Conservation (phyloP, 495 filamentous ascomycete species). For the Aspergillus saccharolyticus region DNA sequence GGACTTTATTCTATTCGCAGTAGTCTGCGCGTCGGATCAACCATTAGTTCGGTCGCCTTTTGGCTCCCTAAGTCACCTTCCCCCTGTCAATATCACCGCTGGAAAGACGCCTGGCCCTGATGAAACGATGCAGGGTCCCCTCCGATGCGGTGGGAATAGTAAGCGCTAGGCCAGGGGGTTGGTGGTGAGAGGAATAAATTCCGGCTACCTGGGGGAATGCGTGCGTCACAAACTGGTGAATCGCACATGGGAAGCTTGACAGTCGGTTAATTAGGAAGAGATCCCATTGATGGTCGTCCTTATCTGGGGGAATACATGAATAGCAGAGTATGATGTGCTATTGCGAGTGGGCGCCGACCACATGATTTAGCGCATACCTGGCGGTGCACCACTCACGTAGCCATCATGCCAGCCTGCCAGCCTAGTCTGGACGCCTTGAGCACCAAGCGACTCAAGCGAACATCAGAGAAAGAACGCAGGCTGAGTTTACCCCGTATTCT, state of each 20-base stretch:
- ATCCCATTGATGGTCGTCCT: too few species aligned
- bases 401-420: neutral
- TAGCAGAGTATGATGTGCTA: neutral
- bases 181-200: neutral
- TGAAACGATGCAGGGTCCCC: conserved; percentile 18
- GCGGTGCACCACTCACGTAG: neutral
- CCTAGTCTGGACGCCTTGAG: neutral
- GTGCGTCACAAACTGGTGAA: neutral
- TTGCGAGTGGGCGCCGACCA: neutral
- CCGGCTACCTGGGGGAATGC: neutral
- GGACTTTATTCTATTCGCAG: conserved; percentile 8
- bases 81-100: neutral
- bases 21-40: neutral
- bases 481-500: neutral
- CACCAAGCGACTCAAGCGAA: neutral
- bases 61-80: neutral
- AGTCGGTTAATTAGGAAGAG: neutral
- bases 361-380: neutral
- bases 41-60: neutral
- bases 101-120: conserved; percentile 6
- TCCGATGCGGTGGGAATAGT: conserved; percentile 1
- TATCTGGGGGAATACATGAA: neutral
- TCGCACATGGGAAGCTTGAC: neutral
- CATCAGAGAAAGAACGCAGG: neutral
- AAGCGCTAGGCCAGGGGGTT: conserved; percentile 15